Evolutionary conservation across 2,329 filamentous ascomycete genomes (phyloP).

Genomic region (Penicillium sumatraense): DNA sequence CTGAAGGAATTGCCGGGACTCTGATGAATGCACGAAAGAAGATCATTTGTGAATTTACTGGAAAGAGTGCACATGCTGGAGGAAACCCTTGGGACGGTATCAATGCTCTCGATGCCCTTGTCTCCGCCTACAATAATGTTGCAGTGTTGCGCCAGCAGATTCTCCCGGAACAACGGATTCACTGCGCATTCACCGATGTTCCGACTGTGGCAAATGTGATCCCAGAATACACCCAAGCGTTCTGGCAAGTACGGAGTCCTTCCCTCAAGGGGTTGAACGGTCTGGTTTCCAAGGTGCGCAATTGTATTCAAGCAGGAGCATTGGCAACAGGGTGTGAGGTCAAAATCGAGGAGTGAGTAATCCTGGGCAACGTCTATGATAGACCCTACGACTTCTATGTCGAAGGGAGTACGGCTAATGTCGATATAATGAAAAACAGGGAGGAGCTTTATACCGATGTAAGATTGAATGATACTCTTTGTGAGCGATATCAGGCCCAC

Average conservation of each 20-base stretch:
- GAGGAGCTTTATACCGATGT: slow-evolving; percentile 51
- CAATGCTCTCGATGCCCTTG: slow-evolving; percentile 63
- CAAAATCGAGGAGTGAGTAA: slow-evolving; percentile 36
- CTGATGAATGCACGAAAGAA: slow-evolving; percentile 41
- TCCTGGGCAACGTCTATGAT: no score
- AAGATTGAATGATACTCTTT: slow-evolving; percentile 51
- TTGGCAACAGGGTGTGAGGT: slow-evolving; percentile 41
- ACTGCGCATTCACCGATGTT: slow-evolving; percentile 59
- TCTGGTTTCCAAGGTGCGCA: slow-evolving; percentile 33
- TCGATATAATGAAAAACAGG: slow-evolving; percentile 1
- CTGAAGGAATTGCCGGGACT: slow-evolving; percentile 32
- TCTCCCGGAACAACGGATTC: slow-evolving; percentile 57
- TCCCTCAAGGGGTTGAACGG: slow-evolving; percentile 45
- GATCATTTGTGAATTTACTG: slow-evolving; percentile 49
- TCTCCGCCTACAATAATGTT: slow-evolving; percentile 52
- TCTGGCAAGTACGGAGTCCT: slow-evolving; percentile 53
- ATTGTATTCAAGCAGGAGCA: slow-evolving; percentile 43
- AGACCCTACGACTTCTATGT: no score
- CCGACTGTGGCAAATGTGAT: slow-evolving; percentile 62
- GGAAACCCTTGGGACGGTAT: slow-evolving; percentile 63
- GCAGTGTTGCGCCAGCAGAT: slow-evolving; percentile 62
- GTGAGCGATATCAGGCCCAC: slow-evolving; percentile 48
- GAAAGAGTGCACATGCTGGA: slow-evolving; percentile 61
- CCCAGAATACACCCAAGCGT: slow-evolving; percentile 54
- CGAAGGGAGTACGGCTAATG: no score